Base-by-base conservation (phyloP, 768 basidiomycete species). In the Coprinopsis marcescibilis region DNA sequence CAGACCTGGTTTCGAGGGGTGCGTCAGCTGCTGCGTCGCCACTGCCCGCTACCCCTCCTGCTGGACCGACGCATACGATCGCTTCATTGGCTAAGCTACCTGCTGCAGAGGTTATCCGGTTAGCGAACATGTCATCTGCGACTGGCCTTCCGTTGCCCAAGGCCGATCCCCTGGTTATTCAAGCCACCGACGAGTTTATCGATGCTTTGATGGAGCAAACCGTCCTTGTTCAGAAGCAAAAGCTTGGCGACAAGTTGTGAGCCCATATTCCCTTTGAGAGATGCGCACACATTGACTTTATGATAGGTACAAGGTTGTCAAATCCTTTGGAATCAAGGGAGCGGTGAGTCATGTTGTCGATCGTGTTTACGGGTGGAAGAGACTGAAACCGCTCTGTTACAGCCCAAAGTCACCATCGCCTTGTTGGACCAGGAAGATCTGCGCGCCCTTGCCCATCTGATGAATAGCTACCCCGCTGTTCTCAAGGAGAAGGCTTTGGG, bases 401-500 rank as follows among this genome's bases (percentile, higher is more conserved):
- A 88, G 81, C 87, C 89, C 41, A 92, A 92, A 60, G 68, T 90
- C 52, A 93, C 91, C 1, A 89, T 96, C 55, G 68, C 76, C 3
- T 74, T 93, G 7, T 68, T 95, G 50, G 89, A 94, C 57, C 75
- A 83, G 55, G 92, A 93, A 49, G 91, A 95, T 57, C 74, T 94
- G 19, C 78, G 85, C 34, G 72, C 89, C 3, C 75, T 94, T 38
- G 85, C 88, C 4, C 88, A 90, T 61, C 74, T 94, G 34, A 83
- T 89, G 82, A 87, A 90, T 62, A 87, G 87, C 60, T 92, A 89
- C 62, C 85, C 88, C 10, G 66, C 78, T 6, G 76, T 91, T 2
- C 71, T 93, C 49, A 91, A 86, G 66, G 87, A 89, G 61, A 92
- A 91, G 66, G 81, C 70, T 1, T 56, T 69, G 17, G 55, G 63